Evolutionary conservation across 2,329 filamentous ascomycete genomes (phyloP), one percentile per base, ranked within the genome.

Genomic region (Cladorrhinum sp.): DNA sequence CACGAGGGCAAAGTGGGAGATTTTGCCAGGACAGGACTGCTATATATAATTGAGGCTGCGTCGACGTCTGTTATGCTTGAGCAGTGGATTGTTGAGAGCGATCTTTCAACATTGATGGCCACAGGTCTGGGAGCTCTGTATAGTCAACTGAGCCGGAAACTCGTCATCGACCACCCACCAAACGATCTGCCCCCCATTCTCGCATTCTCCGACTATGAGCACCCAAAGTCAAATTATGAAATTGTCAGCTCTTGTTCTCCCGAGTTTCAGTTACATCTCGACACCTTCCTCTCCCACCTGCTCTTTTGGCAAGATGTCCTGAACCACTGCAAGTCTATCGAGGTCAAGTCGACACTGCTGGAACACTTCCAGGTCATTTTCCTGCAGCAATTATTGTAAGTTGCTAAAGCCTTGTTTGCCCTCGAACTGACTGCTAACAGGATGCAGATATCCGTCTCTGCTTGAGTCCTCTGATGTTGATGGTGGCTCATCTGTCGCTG

Each of bases 331-430:
- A 87, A 88, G 69, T 98, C 93, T 2, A 81, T 87, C 1, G 93
- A 98, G 71, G 92, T 99, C 67, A 95, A 93, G 72, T 91, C 91
- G 66, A 97, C 93, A 0, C 79, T 99, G 55, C 81, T 99, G 29
- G 95, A 99, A 72, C 95, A 99, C 75, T 99, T 99, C 71, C 93
- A 97, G 72, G 90, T 98, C 67, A 86, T 99, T 32, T 99, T 99
- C 73, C 79, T 99, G 56, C 92, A 97, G 74, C 95, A 99, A 74
- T 79, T 99, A 69, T 78, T 99, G 85, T 98, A 76, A 71, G 88
- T 77, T 4, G 3, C 20, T 24, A 13, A 1, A 12, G 18, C 41
- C 1, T 24, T n/a, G 12, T 20, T 6, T 3, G 12, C 12, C 7
- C 6, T 7, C 3, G 6, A 25, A n/a, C 25, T 27, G 25, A 32